phyloP scores from a whole-genome alignment of 2,329 filamentous ascomycete genomes.

The Allantophomopsis cytisporea region DNA sequence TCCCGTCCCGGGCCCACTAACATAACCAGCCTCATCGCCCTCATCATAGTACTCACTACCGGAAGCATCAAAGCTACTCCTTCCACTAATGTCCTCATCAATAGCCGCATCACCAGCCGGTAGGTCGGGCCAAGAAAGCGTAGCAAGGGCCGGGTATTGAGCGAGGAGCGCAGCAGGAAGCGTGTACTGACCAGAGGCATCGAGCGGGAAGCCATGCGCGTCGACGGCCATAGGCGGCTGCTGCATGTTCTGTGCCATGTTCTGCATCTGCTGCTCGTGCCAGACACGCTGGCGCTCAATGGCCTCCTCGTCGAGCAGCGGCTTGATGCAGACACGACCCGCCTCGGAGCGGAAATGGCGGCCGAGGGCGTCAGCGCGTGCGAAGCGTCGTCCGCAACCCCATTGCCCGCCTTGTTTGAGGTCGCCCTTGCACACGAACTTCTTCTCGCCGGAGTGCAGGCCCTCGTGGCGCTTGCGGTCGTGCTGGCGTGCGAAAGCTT shows the following conservation, averaged over 20 bases:
- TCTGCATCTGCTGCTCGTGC: conserved; percentile 58
- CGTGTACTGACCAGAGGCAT: conserved; percentile 42
- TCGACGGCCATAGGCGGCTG: conserved; percentile 49
- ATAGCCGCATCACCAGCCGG: conserved; percentile 45
- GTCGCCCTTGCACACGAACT: conserved; percentile 90
- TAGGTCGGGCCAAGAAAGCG: conserved; percentile 73
- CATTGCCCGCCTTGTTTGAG: conserved; percentile 73
- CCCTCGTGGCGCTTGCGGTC: conserved; percentile 96
- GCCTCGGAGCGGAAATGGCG: conserved; percentile 93
- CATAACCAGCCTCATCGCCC: conserved; percentile 56
- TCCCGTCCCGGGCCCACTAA: conserved; percentile 21
- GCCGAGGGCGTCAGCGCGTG: conserved; percentile 86
- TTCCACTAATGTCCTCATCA: conserved; percentile 64
- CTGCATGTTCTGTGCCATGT: conserved; percentile 41
- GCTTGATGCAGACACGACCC: conserved; percentile 90
- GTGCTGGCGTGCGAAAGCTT: conserved; percentile 94
- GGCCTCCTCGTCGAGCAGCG: conserved; percentile 90
- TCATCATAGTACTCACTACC: conserved; percentile 58
- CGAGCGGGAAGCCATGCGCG: conserved; percentile 35
- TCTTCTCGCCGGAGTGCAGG: conserved; percentile 93
- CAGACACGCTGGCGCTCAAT: conserved; percentile 64
- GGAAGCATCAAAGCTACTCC: conserved; percentile 71
- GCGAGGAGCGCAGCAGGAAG: conserved; percentile 81
- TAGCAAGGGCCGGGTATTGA: conserved; percentile 88
- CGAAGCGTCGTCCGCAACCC: conserved; percentile 89